These are phyloP conservation scores for Backusella circina DNA, from an alignment of 192 early-diverging fungal genomes.

Conservation along the genomic window DNA sequence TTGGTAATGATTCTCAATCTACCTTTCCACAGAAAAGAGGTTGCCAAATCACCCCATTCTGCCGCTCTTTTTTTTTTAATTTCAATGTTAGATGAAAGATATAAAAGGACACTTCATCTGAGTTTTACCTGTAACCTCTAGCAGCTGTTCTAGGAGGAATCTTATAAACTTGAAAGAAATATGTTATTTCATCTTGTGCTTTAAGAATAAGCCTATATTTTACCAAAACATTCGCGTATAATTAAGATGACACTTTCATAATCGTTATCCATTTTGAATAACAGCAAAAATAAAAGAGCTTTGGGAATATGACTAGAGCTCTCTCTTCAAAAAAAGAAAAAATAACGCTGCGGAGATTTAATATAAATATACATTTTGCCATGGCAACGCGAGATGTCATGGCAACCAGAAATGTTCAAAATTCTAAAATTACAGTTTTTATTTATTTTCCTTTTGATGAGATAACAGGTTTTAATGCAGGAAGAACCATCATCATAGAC, in stretches of 20 bases:
- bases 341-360: background rate
- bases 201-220: background rate
- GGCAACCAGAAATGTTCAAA: background rate
- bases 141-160: conserved; percentile 69
- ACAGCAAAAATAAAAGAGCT: background rate
- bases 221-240: conserved; percentile 73
- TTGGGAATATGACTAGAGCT: background rate
- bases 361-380: background rate
- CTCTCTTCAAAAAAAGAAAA: background rate
- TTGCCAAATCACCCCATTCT: conserved; percentile 77
- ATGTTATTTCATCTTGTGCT: background rate
- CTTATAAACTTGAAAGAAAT: conserved; percentile 44
- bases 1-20: conserved; percentile 67
- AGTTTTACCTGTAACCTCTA: conserved; percentile 58
- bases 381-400: no score
- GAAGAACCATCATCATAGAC: conserved; percentile 13
- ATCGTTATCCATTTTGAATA: conserved; percentile 47
- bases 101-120: background rate
- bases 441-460: conserved; percentile 10
- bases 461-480: conserved; percentile 19
- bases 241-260: conserved; percentile 80
- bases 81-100: background rate
- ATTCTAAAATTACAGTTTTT: background rate
- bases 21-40: conserved; percentile 72
- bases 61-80: conserved; percentile 44